These are phyloP conservation scores for Fusarium austroafricanum DNA, from an alignment of 2,329 filamentous ascomycete genomes.

Conservation along the genomic window DNA sequence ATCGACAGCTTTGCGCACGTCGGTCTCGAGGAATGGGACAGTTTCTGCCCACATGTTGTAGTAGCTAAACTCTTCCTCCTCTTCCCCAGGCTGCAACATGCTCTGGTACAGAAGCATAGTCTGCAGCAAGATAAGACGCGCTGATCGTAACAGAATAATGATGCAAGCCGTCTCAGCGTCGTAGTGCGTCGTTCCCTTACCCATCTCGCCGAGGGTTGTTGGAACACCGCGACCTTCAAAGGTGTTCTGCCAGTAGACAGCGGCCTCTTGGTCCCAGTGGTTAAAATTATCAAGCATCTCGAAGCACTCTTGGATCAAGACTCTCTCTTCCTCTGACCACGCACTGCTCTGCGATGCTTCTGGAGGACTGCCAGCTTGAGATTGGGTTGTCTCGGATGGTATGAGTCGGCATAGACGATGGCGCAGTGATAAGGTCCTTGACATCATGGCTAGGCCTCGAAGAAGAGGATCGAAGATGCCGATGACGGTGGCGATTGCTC, in stretches of 20 bases:
- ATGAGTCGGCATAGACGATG: constrained; percentile 27
- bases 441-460: constrained; percentile 49
- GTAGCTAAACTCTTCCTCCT: constrained; percentile 11
- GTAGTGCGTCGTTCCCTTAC: constrained; percentile 35
- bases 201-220: constrained; percentile 45
- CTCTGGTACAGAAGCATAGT: constrained; percentile 46
- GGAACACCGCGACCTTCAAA: constrained; percentile 47
- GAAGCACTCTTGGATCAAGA: constrained; percentile 41
- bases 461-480: constrained; percentile 49
- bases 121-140: constrained; percentile 47
- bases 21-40: constrained; percentile 36
- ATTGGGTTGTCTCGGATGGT: not conserved
- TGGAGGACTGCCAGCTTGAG: not conserved
- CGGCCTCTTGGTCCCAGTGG: constrained; percentile 48
- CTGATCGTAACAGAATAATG: constrained; percentile 49
- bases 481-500: constrained; percentile 45
- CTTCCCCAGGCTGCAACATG: constrained; percentile 16
- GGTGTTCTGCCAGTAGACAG: constrained; percentile 47
- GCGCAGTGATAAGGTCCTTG: constrained; percentile 36
- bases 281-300: constrained; percentile 48
- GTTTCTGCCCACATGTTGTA: constrained; percentile 28
- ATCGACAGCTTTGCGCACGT: constrained; percentile 45
- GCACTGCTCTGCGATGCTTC: not conserved
- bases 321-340: constrained; percentile 6
- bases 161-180: constrained; percentile 50